Evolutionary conservation across 345 rosid genomes (phyloP).

Genomic region (Litchi chinensis): DNA sequence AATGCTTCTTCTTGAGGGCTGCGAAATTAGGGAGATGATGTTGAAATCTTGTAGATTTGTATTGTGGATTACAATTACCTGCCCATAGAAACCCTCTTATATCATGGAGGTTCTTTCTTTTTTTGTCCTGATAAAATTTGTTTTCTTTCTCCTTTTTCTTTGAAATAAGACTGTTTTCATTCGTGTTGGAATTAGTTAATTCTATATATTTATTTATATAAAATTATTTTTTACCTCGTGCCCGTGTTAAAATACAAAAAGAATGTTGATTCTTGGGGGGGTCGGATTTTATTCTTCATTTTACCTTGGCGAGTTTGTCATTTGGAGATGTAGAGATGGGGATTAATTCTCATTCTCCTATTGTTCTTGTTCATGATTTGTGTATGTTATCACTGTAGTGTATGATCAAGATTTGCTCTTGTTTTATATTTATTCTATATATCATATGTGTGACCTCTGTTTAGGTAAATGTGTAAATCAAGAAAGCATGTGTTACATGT

Average conservation of each 20-base stretch:
- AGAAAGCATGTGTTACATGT: too few relatives aligned
- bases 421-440: too few relatives aligned
- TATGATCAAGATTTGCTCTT: too few relatives aligned
- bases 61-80: constrained; percentile 25
- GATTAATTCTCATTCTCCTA: not conserved
- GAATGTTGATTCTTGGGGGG: not conserved
- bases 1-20: constrained; percentile 9
- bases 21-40: constrained; percentile 33
- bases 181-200: constrained; percentile 15
- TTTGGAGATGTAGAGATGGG: not conserved
- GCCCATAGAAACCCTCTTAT: constrained; percentile 30
- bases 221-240: not conserved
- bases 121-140: not conserved
- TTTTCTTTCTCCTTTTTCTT: not conserved
- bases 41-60: constrained; percentile 47
- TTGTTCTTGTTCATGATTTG: not conserved
- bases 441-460: too few relatives aligned
- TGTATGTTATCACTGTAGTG: not conserved
- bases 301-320: not conserved
- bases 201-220: not conserved
- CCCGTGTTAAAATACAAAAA: not conserved
- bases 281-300: too few relatives aligned
- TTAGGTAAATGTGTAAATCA: too few relatives aligned
- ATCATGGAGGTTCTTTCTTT: constrained; percentile 10
- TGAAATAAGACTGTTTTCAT: constrained; percentile 29